These are phyloP conservation scores for Noccaea bulbosa DNA, from an alignment of 345 rosid genomes.

Conservation along the genomic window DNA sequence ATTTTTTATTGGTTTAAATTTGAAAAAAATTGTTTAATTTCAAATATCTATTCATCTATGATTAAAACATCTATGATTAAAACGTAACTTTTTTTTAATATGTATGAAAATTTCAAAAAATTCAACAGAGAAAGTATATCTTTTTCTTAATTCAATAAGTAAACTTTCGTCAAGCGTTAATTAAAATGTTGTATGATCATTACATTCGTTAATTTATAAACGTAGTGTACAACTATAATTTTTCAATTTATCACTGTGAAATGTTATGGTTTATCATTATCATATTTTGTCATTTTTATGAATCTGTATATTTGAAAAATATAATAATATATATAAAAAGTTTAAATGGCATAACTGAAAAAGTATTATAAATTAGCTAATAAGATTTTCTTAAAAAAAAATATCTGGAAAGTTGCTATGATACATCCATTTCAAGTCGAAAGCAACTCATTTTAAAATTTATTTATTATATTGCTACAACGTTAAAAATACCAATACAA, in stretches of 20 bases:
- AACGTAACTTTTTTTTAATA: too few relatives aligned
- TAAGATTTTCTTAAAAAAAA: neutral
- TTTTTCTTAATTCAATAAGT: neutral
- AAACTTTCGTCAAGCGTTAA: conserved; percentile 6
- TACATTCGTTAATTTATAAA: neutral
- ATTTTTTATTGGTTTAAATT: too few relatives aligned
- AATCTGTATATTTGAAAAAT: neutral
- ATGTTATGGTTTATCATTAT: neutral
- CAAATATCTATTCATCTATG: too few relatives aligned
- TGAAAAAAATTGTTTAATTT: too few relatives aligned
- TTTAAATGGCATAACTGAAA: neutral
- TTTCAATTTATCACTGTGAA: neutral
- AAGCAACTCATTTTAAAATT: neutral
- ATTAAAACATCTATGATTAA: too few relatives aligned
- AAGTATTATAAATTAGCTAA: neutral
- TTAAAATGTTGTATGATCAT: neutral
- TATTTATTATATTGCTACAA: neutral
- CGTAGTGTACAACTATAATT: neutral
- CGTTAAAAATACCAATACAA: conserved; percentile 2
- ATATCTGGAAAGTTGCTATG: conserved; percentile 20
- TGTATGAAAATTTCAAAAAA: too few relatives aligned
- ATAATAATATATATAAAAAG: neutral
- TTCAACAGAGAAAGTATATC: too few relatives aligned
- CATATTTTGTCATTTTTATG: neutral
- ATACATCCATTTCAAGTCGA: neutral